phyloP scores from a whole-genome alignment of 2,329 filamentous ascomycete genomes.

The Ceratocystis ficicola region DNA sequence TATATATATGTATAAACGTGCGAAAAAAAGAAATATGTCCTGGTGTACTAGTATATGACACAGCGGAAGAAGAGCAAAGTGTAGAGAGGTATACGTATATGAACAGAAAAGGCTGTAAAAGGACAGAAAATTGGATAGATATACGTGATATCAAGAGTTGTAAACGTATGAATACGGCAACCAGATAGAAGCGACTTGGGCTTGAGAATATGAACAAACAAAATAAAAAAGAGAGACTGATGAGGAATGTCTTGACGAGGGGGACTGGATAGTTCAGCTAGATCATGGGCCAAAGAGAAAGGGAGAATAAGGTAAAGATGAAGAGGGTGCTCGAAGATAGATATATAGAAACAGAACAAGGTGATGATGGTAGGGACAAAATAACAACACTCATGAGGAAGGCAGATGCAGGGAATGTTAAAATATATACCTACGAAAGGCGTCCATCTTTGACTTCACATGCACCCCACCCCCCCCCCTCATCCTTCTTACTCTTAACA shows the following conservation, averaged over 20 bases:
- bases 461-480: not conserved
- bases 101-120: not conserved
- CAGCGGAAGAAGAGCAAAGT: not conserved
- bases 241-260: conserved; percentile 7
- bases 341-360: conserved; percentile 9
- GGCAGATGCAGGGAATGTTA: conserved; percentile 6
- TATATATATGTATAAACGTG: not conserved
- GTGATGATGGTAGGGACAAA: not conserved
- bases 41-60: not conserved
- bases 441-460: not conserved
- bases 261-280: conserved; percentile 7
- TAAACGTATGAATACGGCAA: not conserved
- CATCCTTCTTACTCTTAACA: not conserved
- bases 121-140: not conserved
- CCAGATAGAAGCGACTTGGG: not conserved
- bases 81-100: not conserved
- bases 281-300: conserved; percentile 6
- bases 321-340: conserved; percentile 11
- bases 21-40: not conserved
- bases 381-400: not conserved
- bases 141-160: conserved; percentile 1
- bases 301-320: not conserved
- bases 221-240: conserved; percentile 1
- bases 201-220: not conserved
- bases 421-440: conserved; percentile 2